phyloP scores from a whole-genome alignment of 805 yeast genomes.

The Schwanniomyces occidentalis region DNA sequence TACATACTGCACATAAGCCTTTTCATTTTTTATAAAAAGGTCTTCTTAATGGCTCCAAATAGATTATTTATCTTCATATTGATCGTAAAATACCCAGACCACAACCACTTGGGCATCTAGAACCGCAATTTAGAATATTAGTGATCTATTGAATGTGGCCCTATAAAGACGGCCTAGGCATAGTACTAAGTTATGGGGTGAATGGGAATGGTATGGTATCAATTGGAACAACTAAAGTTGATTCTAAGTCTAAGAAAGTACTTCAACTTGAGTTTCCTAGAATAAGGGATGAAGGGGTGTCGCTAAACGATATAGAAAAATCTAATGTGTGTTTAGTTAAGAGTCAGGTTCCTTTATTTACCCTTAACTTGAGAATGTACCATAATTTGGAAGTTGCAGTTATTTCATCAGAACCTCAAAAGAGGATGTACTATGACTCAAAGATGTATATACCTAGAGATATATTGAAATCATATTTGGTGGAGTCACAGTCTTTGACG shows the following conservation, averaged over 20 bases:
- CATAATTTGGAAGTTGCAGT: conserved; percentile 10
- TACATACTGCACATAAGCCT: too few species aligned
- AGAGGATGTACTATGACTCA: conserved; percentile 6
- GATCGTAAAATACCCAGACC: too few species aligned
- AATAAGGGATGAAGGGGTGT: conserved; percentile 17
- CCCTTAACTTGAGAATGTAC: conserved; percentile 12
- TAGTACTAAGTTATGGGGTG: conserved; percentile 44
- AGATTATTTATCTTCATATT: too few species aligned
- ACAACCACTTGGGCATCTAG: too few species aligned
- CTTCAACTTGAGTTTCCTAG: conserved; percentile 25
- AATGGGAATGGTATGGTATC: conserved; percentile 32
- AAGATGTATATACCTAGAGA: conserved; percentile 23
- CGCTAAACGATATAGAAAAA: conserved; percentile 13
- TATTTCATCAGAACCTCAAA: conserved; percentile 1
- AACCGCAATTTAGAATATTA: too few species aligned
- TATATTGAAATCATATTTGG: conserved; percentile 18
- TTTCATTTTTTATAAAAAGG: too few species aligned
- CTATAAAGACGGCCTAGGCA: conserved; percentile 35
- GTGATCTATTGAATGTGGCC: conserved; percentile 35
- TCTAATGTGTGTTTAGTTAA: conserved; percentile 9
- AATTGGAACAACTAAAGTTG: not conserved
- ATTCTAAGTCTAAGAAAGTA: conserved; percentile 3
- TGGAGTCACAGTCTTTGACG: conserved; percentile 25
- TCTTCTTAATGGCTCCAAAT: too few species aligned
- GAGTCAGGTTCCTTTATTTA: conserved; percentile 7